phyloP scores from a whole-genome alignment of 805 yeast genomes.

The Wickerhamomyces canadensis region DNA sequence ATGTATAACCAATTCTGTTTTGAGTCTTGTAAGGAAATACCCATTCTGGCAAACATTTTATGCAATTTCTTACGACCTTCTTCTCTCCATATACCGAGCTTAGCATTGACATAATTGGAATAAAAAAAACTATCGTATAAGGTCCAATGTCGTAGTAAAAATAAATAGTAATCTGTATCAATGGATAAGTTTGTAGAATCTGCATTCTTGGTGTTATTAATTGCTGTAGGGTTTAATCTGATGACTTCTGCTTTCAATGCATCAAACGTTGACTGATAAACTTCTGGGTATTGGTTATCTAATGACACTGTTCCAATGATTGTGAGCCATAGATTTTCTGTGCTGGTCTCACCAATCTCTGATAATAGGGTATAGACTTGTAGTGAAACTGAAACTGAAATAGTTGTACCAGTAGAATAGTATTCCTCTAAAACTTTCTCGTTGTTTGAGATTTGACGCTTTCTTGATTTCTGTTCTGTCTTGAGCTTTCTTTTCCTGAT shows the following conservation, averaged over 20 bases:
- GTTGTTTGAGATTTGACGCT: conserved; percentile 37
- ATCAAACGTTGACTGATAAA: conserved; percentile 69
- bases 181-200: conserved; percentile 46
- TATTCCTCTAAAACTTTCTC: conserved; percentile 65
- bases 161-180: conserved; percentile 82
- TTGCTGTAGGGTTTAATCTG: conserved; percentile 47
- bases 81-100: conserved; percentile 83
- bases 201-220: conserved; percentile 30
- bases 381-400: conserved; percentile 68
- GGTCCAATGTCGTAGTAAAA: conserved; percentile 88
- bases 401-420: conserved; percentile 78
- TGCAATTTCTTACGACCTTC: conserved; percentile 84
- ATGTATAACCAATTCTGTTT: conserved; percentile 90
- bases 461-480: conserved; percentile 32
- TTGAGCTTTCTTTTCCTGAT: conserved; percentile 21
- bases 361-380: conserved; percentile 78
- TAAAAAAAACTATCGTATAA: conserved; percentile 85
- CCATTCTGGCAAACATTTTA: conserved; percentile 94
- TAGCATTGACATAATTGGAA: conserved; percentile 87
- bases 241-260: conserved; percentile 76
- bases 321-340: conserved; percentile 74
- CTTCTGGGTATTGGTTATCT: conserved; percentile 65
- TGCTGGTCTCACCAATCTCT: conserved; percentile 72
- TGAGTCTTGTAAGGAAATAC: conserved; percentile 83
- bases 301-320: conserved; percentile 84